A percentile compares a stretch with the other conserved stretches of the same genome.
Conservation (phyloP, 2,329 filamentous ascomycete species). For the Talaromyces verruculosus region DNA sequence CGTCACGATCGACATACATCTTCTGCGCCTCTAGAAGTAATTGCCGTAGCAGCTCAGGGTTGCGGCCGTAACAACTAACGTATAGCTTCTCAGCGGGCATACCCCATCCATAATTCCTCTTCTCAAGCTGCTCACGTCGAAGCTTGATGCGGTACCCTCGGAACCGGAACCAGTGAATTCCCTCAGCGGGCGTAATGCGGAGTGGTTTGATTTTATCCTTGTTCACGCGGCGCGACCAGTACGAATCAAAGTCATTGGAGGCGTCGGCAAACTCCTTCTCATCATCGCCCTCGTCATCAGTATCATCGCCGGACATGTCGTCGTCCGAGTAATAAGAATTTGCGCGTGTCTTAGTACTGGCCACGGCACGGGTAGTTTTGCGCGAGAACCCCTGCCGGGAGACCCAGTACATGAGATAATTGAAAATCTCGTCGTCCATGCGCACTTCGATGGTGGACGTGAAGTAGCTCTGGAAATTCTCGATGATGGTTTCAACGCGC, state of each 20-base stretch:
- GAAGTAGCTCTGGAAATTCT: slow-evolving; percentile 54
- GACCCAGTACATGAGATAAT: slow-evolving; percentile 70
- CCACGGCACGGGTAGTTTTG: slow-evolving; percentile 62
- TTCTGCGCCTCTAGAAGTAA: slow-evolving; percentile 39
- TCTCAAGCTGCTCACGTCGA: slow-evolving; percentile 32
- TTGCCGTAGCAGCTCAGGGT: slow-evolving; percentile 36
- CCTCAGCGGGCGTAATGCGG: slow-evolving; percentile 65
- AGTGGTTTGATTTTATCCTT: slow-evolving; percentile 39
- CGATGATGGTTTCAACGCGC: slow-evolving; percentile 50
- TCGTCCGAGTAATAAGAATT: slow-evolving; percentile 28
- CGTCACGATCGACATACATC: slow-evolving; percentile 38
- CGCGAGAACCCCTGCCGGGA: slow-evolving; percentile 62
- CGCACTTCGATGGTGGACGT: slow-evolving; percentile 67
- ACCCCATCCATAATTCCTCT: slow-evolving; percentile 25
- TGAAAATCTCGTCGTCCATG: slow-evolving; percentile 70
- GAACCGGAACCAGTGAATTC: slow-evolving; percentile 69
- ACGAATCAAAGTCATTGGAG: slow-evolving; percentile 41
- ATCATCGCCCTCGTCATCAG: slow-evolving; percentile 36
- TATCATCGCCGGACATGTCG: slow-evolving; percentile 31
- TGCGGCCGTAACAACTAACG: slow-evolving; percentile 38
- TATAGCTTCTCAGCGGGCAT: slow-evolving; percentile 34
- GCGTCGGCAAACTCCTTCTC: slow-evolving; percentile 47
- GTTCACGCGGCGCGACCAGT: slow-evolving; percentile 42
- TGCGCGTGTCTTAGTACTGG: slow-evolving; percentile 59
- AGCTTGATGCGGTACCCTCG: slow-evolving; percentile 53